phyloP scores from a whole-genome alignment of 805 yeast genomes.

The Candida alai region DNA sequence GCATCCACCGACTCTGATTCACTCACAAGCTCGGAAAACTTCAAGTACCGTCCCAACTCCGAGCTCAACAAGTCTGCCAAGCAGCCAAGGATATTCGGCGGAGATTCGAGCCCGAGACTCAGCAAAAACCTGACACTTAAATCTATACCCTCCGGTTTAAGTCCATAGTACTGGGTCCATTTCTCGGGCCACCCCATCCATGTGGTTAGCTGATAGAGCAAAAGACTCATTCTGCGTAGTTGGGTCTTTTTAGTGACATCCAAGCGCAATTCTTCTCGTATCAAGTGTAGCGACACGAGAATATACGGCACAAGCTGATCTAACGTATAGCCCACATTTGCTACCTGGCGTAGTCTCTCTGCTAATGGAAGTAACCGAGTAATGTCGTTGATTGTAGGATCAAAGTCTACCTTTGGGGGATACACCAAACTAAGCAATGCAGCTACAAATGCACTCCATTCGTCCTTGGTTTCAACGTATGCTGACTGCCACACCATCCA shows the following conservation, averaged over 20 bases:
- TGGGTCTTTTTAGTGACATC: slow-evolving; percentile 41
- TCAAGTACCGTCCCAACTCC: slow-evolving; percentile 50
- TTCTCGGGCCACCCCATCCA: slow-evolving; percentile 73
- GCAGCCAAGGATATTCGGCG: slow-evolving; percentile 59
- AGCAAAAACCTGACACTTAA: slow-evolving; percentile 37
- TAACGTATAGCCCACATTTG: slow-evolving; percentile 36
- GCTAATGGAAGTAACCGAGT: slow-evolving; percentile 32
- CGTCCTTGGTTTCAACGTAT: slow-evolving; percentile 39
- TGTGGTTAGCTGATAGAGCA: slow-evolving; percentile 57
- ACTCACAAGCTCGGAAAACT: slow-evolving; percentile 65
- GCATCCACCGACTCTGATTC: slow-evolving; percentile 59
- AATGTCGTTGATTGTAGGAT: slow-evolving; percentile 24
- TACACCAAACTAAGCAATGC: slow-evolving; percentile 47
- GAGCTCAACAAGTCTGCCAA: slow-evolving; percentile 46
- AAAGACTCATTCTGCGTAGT: slow-evolving; percentile 41
- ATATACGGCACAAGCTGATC: slow-evolving; percentile 60
- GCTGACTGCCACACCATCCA: slow-evolving; percentile 64
- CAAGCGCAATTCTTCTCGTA: slow-evolving; percentile 71
- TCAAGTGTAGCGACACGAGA: slow-evolving; percentile 64
- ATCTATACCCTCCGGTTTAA: slow-evolving; percentile 32
- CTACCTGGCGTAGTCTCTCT: slow-evolving; percentile 20
- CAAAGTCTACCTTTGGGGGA: slow-evolving; percentile 37
- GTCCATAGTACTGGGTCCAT: slow-evolving; percentile 60
- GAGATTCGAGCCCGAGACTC: slow-evolving; percentile 45
- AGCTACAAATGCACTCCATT: slow-evolving; percentile 58